These are phyloP conservation scores for Verticillium tricorpus DNA, from an alignment of 2,329 filamentous ascomycete genomes.

Conservation along the genomic window DNA sequence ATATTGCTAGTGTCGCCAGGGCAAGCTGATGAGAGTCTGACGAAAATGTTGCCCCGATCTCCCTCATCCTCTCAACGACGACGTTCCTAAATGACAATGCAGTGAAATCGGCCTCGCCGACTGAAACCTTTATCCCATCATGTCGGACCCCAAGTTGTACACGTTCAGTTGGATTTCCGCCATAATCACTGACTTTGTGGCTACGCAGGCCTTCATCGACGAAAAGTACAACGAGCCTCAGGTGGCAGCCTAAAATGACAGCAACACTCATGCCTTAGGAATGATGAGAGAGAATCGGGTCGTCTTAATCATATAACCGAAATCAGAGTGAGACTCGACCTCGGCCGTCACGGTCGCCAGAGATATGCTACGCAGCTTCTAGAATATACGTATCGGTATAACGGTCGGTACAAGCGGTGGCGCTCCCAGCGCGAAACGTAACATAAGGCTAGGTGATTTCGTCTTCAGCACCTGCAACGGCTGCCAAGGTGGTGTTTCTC, in stretches of 20 bases:
- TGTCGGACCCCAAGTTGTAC: neutral
- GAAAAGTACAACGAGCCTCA: slow-evolving; percentile 15
- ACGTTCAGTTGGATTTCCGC: neutral
- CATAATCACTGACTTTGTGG: slow-evolving; percentile 17
- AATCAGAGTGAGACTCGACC: slow-evolving; percentile 21
- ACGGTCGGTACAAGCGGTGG: slow-evolving; percentile 26
- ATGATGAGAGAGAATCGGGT: slow-evolving; percentile 24
- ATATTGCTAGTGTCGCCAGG: too few relatives aligned
- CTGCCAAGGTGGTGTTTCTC: neutral
- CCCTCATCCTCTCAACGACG: too few relatives aligned
- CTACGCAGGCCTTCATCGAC: slow-evolving; percentile 22
- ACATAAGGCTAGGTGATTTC: slow-evolving; percentile 23
- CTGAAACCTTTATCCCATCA: neutral
- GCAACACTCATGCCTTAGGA: slow-evolving; percentile 23
- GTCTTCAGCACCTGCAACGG: neutral
- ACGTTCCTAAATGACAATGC: too few relatives aligned
- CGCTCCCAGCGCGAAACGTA: slow-evolving; percentile 24
- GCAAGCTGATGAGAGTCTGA: too few relatives aligned
- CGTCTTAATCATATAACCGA: slow-evolving; percentile 24
- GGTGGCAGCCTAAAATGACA: slow-evolving; percentile 10
- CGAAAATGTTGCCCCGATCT: too few relatives aligned
- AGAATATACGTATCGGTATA: slow-evolving; percentile 17
- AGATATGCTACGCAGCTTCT: slow-evolving; percentile 27
- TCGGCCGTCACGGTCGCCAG: slow-evolving; percentile 25
- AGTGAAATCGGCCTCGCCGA: too few relatives aligned